These are phyloP conservation scores for Turritis glabra DNA, from an alignment of 345 rosid species.

Conservation along the genomic window DNA sequence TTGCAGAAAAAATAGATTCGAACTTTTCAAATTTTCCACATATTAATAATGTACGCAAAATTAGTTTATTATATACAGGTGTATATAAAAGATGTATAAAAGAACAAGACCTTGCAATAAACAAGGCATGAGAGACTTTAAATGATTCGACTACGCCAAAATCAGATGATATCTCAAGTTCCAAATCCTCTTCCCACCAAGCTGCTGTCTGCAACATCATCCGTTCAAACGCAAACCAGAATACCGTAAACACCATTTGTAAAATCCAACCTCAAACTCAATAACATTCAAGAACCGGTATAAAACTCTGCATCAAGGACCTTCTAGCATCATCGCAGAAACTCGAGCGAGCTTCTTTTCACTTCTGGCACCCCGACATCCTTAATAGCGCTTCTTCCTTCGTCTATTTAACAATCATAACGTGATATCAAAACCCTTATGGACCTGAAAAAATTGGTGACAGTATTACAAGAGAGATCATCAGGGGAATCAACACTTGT, in stretches of 20 bases:
- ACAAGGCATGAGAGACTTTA: neutral
- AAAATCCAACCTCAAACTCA: neutral
- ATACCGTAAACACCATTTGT: neutral
- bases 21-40: neutral
- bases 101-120: neutral
- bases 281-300: neutral
- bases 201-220: constrained; percentile 53
- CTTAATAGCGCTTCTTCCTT: constrained; percentile 67
- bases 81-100: neutral
- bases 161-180: constrained; percentile 58
- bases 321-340: constrained; percentile 34
- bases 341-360: constrained; percentile 54
- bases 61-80: neutral
- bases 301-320: constrained; percentile 17
- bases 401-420: constrained; percentile 43
- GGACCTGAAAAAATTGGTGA: constrained; percentile 61
- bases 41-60: neutral
- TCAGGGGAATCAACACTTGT: constrained; percentile 59
- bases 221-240: neutral
- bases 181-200: constrained; percentile 75
- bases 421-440: constrained; percentile 10
- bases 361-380: constrained; percentile 63
- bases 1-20: neutral
- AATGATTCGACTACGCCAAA: constrained; percentile 59
- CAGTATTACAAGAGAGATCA: constrained; percentile 55